Conservation (phyloP, 306 rosid species). For the Sechiopsis laciniata region DNA sequence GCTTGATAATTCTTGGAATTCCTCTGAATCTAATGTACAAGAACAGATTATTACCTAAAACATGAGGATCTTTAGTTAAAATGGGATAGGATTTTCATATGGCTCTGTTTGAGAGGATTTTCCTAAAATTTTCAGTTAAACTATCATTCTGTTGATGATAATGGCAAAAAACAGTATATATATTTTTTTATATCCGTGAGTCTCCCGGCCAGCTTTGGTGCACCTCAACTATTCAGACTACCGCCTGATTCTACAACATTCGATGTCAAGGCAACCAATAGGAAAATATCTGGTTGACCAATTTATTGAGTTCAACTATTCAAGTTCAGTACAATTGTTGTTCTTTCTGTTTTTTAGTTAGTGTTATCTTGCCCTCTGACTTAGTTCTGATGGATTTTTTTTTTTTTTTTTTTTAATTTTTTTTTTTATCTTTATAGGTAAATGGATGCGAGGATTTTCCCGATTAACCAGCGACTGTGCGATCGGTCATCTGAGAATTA, state of each 20-base stretch:
- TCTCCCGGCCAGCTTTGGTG: too few relatives aligned
- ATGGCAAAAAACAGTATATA: neutral
- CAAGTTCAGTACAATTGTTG: neutral
- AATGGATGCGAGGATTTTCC: slow-evolving; percentile 59
- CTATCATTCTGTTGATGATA: neutral
- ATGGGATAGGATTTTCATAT: neutral
- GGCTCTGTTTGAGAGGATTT: neutral
- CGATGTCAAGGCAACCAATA: too few relatives aligned
- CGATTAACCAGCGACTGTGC: slow-evolving; percentile 67
- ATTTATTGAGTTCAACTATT: slow-evolving; percentile 4
- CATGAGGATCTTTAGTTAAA: neutral
- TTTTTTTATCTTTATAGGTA: slow-evolving; percentile 53
- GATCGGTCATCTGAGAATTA: slow-evolving; percentile 43
- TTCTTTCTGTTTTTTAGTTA: neutral
- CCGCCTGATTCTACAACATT: too few relatives aligned
- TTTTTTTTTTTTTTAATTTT: too few relatives aligned
- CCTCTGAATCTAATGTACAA: neutral
- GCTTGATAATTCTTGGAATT: neutral
- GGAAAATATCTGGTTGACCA: neutral
- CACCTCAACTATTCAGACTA: too few relatives aligned
- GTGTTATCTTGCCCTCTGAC: neutral
- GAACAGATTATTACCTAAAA: neutral
- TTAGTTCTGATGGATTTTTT: slow-evolving; percentile 22
- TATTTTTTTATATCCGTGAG: too few relatives aligned
- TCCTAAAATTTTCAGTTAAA: neutral